Evolutionary conservation across 345 rosid species (phyloP), one percentile per base, ranked within the genome.

Genomic region (Theobroma cacao): DNA sequence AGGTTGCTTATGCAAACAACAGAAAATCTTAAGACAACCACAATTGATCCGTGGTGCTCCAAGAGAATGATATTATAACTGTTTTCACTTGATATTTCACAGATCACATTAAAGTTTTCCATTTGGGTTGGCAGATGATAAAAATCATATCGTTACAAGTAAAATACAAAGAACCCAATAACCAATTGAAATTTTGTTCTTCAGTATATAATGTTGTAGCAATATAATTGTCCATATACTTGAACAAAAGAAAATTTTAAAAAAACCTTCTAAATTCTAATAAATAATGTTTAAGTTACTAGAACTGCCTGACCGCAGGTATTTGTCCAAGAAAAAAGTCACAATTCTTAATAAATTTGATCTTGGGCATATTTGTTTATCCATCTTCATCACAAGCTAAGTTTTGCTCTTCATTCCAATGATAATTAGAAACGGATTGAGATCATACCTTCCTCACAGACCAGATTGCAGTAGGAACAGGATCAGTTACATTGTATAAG

Each of bases 401-500:
- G 10, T 12, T 30, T 71, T 71, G 50, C 30, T 18, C 61, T 71
- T 53, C 64, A 36, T 38, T 55, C 30, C 36, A 22, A 55, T 22
- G 22, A 55, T 0, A 7, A 13, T 24, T 55, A 58, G 30, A 74
- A 17, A 59, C 30, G 59, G 68, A 45, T 43, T 59, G 47, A 20
- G 76, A 15, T 48, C 76, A 41, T 87, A 94, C 99, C 97, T 94
- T 88, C 74, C 82, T 89, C 56, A 87, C 98, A 33, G 91, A 87
- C 99, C 98, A 96, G 75, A 85, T 81, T 33, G 93, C 90, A 77
- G 84, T 69, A 18, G 99, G 98, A 78, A 85, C 86, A 74, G 97
- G 97, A 81, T 86, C 88, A 22, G 79, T 81, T 36, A 88, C 94
- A 78, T 87, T 78, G 48, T 90, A 96, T 78, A 91, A 81, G 72